Evolutionary conservation across 169 alveolate species (phyloP).

Genomic region (Eimeria acervulina): DNA sequence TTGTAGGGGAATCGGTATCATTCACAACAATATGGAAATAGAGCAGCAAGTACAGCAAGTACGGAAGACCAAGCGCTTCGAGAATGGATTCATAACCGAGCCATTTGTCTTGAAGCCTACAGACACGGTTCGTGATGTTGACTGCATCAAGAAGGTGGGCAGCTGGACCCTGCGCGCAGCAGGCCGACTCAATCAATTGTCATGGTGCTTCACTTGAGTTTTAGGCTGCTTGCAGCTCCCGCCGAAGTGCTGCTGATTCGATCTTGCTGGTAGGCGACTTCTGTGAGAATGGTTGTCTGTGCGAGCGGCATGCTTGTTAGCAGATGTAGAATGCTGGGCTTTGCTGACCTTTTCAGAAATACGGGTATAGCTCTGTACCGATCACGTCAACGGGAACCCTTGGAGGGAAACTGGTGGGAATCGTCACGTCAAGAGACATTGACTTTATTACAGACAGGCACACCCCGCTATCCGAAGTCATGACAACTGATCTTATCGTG

Average conservation of each 20-base stretch:
- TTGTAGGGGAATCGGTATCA: conserved; percentile 94
- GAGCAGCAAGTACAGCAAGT: conserved; percentile 93
- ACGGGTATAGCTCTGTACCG: conserved; percentile 91
- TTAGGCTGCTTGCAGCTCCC: not conserved
- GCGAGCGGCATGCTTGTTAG: not conserved
- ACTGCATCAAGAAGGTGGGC: conserved; percentile 84
- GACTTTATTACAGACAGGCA: conserved; percentile 91
- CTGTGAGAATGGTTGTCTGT: not conserved
- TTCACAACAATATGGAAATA: conserved; percentile 94
- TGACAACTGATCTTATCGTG: conserved; percentile 91
- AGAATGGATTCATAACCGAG: conserved; percentile 94
- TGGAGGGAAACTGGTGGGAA: conserved; percentile 94
- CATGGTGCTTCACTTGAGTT: not conserved
- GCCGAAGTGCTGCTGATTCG: not conserved
- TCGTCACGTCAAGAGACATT: conserved; percentile 93
- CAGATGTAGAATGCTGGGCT: not conserved
- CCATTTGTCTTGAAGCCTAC: conserved; percentile 93
- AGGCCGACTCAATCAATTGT: not conserved
- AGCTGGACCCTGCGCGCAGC: not conserved
- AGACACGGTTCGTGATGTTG: conserved; percentile 92
- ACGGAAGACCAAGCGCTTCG: conserved; percentile 93
- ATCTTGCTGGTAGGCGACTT: not conserved
- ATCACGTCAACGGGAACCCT: conserved; percentile 92
- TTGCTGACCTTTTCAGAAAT: conserved; percentile 47
- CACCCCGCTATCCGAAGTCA: conserved; percentile 89